Evolutionary conservation across 2,329 filamentous ascomycete genomes (phyloP).

Genomic region (Phaeosphaeriaceae sp.): DNA sequence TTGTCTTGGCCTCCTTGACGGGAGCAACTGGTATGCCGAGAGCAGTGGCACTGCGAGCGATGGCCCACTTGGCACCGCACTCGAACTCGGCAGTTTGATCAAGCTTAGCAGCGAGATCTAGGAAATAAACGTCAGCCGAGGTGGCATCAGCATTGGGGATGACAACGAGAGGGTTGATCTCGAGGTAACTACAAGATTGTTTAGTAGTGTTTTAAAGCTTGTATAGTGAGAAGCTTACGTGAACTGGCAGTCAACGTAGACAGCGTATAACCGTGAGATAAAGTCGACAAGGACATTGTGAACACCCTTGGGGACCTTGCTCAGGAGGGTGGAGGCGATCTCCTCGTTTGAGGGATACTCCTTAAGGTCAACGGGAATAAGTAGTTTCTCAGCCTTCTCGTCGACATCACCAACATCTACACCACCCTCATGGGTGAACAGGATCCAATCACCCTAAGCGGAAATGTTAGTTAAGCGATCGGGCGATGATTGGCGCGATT

Average conservation of each 20-base stretch:
- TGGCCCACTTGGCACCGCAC: slow-evolving; percentile 98
- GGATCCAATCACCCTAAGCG: slow-evolving; percentile 93
- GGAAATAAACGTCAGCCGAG: slow-evolving; percentile 94
- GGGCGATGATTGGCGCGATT: slow-evolving; percentile 34
- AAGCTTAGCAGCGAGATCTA: slow-evolving; percentile 97
- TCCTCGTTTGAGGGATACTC: slow-evolving; percentile 96
- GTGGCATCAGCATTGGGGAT: slow-evolving; percentile 93
- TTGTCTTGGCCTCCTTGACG: slow-evolving; percentile 75
- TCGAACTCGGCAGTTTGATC: slow-evolving; percentile 99
- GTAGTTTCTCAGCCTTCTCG: slow-evolving; percentile 96
- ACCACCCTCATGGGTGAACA: slow-evolving; percentile 99
- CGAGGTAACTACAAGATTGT: slow-evolving; percentile 70
- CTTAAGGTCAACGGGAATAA: slow-evolving; percentile 93
- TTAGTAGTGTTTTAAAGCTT: slow-evolving; percentile 17
- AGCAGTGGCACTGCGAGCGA: slow-evolving; percentile 88
- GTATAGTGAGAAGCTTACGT: slow-evolving; percentile 57
- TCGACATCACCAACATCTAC: slow-evolving; percentile 99
- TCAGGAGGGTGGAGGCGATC: slow-evolving; percentile 83
- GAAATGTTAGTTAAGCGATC: slow-evolving; percentile 39
- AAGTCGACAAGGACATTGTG: slow-evolving; percentile 99
- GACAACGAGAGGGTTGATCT: slow-evolving; percentile 99
- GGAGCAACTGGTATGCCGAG: slow-evolving; percentile 76
- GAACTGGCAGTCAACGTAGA: slow-evolving; percentile 99
- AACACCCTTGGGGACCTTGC: slow-evolving; percentile 91
- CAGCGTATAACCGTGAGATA: slow-evolving; percentile 96